These are phyloP conservation scores for Agastache rugosa DNA, from an alignment of 257 asterid genomes.

Conservation along the genomic window DNA sequence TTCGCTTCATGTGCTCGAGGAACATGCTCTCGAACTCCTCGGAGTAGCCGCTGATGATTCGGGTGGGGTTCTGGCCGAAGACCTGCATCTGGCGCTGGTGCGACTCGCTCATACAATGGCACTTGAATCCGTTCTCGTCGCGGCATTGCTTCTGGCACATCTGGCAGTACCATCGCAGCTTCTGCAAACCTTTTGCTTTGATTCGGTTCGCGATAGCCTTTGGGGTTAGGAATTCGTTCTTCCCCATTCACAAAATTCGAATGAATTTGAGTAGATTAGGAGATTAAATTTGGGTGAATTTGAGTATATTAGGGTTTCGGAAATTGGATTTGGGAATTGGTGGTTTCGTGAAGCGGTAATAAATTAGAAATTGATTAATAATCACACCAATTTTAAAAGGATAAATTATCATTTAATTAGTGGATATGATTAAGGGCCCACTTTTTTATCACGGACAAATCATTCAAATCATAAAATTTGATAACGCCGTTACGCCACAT, in stretches of 20 bases:
- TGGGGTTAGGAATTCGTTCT: conserved; percentile 87
- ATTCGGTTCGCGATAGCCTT: conserved; percentile 93
- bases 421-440: no score
- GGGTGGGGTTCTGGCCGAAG: conserved; percentile 82
- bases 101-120: conserved; percentile 95
- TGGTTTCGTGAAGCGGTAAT: no score
- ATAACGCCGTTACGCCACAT: no score
- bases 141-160: conserved; percentile 98
- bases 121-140: conserved; percentile 94
- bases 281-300: not conserved
- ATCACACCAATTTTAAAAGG: no score
- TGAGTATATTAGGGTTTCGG: no score
- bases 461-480: no score
- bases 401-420: no score
- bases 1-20: conserved; percentile 86
- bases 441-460: no score
- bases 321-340: no score
- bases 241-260: conserved; percentile 56
- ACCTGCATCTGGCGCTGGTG: conserved; percentile 97
- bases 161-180: conserved; percentile 94
- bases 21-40: conserved; percentile 74
- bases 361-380: no score
- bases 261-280: conserved; percentile 15
- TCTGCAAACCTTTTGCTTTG: conserved; percentile 85
- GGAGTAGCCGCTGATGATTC: conserved; percentile 75